Percentiles rank a stretch among this genome's conserved stretches.
Conservation (phyloP, 2,329 filamentous ascomycete species). For the Sclerotinia trifoliorum region DNA sequence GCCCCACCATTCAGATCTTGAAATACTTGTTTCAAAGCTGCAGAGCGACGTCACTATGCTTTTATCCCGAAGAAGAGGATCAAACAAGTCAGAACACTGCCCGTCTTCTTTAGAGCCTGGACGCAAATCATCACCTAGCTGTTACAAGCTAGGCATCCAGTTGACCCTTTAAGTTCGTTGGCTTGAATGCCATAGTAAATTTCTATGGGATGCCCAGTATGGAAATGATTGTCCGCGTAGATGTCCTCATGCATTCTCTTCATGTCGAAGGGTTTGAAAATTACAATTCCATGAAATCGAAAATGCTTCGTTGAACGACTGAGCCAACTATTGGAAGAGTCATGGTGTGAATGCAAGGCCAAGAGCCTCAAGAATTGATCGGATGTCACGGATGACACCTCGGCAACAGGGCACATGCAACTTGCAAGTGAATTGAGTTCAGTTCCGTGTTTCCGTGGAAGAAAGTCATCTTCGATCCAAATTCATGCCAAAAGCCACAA, state of each 20-base stretch:
- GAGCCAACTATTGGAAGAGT: background rate
- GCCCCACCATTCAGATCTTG: background rate
- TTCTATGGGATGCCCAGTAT: background rate
- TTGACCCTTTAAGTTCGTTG: background rate
- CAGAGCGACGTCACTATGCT: background rate
- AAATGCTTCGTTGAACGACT: background rate
- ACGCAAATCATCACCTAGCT: background rate
- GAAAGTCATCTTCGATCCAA: background rate
- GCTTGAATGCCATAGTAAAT: background rate
- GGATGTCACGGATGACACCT: background rate
- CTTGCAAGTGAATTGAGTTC: background rate
- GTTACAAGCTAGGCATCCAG: background rate
- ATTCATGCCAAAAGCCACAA: background rate
- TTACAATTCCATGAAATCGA: background rate
- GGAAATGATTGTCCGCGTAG: background rate
- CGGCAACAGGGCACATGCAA: background rate
- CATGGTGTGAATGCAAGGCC: background rate
- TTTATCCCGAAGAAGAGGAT: background rate
- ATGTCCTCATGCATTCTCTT: background rate
- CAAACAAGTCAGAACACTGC: background rate
- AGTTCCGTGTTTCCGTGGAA: no score
- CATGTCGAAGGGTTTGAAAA: background rate
- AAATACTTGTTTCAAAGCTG: slow-evolving; percentile 1
- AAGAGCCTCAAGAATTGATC: background rate
- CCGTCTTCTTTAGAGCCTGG: background rate